Evolutionary conservation across 2,329 filamentous ascomycete genomes (phyloP).

Genomic region (Pseudogymnoascus sp.): DNA sequence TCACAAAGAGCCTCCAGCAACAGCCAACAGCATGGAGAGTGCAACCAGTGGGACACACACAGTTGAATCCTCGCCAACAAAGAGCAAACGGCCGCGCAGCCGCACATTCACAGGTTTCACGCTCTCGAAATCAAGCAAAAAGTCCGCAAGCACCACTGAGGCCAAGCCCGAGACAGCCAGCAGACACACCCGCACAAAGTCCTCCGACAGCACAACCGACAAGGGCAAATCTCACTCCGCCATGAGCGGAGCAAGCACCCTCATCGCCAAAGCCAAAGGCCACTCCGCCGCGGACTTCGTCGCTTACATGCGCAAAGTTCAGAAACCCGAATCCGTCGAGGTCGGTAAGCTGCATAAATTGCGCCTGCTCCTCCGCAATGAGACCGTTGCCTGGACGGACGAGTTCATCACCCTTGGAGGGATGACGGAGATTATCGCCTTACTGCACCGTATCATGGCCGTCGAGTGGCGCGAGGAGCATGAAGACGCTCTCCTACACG

Average conservation of each 20-base stretch:
- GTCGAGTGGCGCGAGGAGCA: conserved; percentile 98
- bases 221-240: conserved; percentile 49
- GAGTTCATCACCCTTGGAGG: conserved; percentile 82
- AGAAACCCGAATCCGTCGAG: conserved; percentile 75
- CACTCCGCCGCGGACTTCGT: conserved; percentile 77
- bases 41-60: conserved; percentile 31
- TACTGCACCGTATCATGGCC: conserved; percentile 86
- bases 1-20: conserved; percentile 26
- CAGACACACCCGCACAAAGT: conserved; percentile 63
- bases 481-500: conserved; percentile 86
- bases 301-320: conserved; percentile 70
- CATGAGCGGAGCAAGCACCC: conserved; percentile 45
- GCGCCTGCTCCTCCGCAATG: conserved; percentile 78
- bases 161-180: conserved; percentile 54
- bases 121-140: conserved; percentile 54
- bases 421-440: conserved; percentile 80
- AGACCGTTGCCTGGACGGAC: conserved; percentile 93
- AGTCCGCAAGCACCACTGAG: conserved; percentile 34
- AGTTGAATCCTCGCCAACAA: conserved; percentile 31
- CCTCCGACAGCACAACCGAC: conserved; percentile 58
- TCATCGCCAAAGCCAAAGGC: conserved; percentile 63
- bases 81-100: conserved; percentile 55
- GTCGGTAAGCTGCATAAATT: conserved; percentile 95
- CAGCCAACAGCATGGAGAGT: conserved; percentile 36
- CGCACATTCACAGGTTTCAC: conserved; percentile 73